Evolutionary conservation across 106 monocot species (phyloP), one percentile per base, ranked within the genome.

Genomic region (Vanilla planifolia): DNA sequence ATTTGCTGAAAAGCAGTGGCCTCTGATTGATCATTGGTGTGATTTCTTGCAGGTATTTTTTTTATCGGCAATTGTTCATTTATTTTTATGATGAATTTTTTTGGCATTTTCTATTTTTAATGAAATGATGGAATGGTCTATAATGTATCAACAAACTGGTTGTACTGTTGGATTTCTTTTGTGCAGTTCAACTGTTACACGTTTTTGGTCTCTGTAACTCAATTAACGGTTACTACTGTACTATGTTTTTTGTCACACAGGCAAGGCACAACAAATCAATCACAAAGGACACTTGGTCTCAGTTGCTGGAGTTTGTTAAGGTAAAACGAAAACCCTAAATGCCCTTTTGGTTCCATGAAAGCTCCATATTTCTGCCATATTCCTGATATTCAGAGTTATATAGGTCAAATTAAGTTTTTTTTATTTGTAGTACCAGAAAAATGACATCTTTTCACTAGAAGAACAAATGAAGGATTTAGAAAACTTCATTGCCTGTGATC

Each of bases 21-120:
- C 88, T 57, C 73, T 98, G 24, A 69, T 98, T 71, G 98, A 92
- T 48, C 79, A 92, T 62, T 98, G 98, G 98, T 98, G 98, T 57
- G 70, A 88, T 32, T 92, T 92, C 58, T 68, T 92, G 51, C 88
- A 92, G 88, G 92, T 88, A 75, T 14, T 13, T 32, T 30, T 30
- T 15, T 17, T 15, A 53, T 53, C n/a, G 17, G 15, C 27, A 29
- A 30, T 15, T 16, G 1, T 30, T 4, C 21, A 40, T 50, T 48
- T 26, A 26, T 53, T 53, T 53, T 27, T 27, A 30, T 53, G 16
- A 9, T 53, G 30, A 53, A 30, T 15, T 16, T 53, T 40, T 53
- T 15, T 30, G 30, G 15, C 32, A 29, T 1, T 0, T n/a, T 51
- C 16, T 53, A 30, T 23, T 53, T 30, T 4, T 30, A 2, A 6